Conservation (phyloP, 148 eudicot species). For the Spergularia bocconei region DNA sequence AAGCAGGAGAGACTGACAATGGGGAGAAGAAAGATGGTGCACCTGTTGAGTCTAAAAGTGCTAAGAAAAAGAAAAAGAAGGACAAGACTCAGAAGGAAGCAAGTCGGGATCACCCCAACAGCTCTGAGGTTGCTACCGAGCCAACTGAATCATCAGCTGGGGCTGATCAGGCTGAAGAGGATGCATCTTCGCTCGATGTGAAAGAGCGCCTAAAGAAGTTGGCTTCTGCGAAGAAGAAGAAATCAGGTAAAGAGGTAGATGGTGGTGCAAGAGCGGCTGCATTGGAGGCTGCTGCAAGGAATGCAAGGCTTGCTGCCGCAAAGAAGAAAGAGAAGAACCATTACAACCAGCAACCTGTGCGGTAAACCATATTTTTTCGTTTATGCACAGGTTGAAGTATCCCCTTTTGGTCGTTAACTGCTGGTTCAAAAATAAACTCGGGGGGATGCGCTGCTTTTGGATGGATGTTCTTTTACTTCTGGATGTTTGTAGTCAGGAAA, state of each 20-base stretch:
- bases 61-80: slow-evolving; percentile 92
- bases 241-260: slow-evolving; percentile 82
- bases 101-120: slow-evolving; percentile 51
- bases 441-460: slow-evolving; percentile 27
- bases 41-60: slow-evolving; percentile 62
- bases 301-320: slow-evolving; percentile 85
- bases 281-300: slow-evolving; percentile 88
- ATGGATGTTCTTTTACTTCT: slow-evolving; percentile 23
- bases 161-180: slow-evolving; percentile 45
- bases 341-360: slow-evolving; percentile 94
- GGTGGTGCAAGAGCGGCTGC: slow-evolving; percentile 86
- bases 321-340: slow-evolving; percentile 98
- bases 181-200: slow-evolving; percentile 56
- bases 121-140: slow-evolving; percentile 31
- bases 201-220: slow-evolving; percentile 81
- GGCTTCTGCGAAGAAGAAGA: slow-evolving; percentile 83
- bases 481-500: slow-evolving; percentile 34
- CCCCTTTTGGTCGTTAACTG: slow-evolving; percentile 28
- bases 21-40: slow-evolving; percentile 58
- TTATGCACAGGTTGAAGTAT: slow-evolving; percentile 24
- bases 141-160: slow-evolving; percentile 38
- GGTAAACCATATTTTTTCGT: slow-evolving; percentile 32
- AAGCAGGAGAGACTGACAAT: slow-evolving; percentile 41
- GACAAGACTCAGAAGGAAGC: slow-evolving; percentile 68
- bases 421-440: slow-evolving; percentile 31